A percentile compares a stretch with the other conserved stretches of the same genome.
Evolutionary conservation across 352 stramenopile species (phyloP).

Genomic region (Saprolegnia parasitica): DNA sequence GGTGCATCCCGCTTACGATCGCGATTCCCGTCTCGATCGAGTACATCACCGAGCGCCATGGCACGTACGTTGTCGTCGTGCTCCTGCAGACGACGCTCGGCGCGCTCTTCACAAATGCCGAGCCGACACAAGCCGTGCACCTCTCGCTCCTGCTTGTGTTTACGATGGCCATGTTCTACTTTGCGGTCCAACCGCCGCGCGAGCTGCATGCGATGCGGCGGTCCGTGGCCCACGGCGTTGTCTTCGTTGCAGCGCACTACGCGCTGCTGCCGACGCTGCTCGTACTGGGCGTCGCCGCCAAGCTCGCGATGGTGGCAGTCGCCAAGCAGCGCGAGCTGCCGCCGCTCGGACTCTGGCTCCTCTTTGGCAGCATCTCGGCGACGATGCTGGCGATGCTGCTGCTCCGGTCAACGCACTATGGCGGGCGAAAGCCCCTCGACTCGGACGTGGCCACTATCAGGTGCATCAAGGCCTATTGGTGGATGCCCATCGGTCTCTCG

Average conservation of each 20-base stretch:
- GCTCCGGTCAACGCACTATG: constrained; percentile 17
- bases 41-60: constrained; percentile 11
- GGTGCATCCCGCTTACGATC: not conserved
- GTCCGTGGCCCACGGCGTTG: not conserved
- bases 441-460: not conserved
- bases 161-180: constrained; percentile 25
- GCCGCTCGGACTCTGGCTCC: not conserved
- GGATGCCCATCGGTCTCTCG: not conserved
- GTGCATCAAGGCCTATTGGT: constrained; percentile 16
- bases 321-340: not conserved
- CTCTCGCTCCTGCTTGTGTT: constrained; percentile 19
- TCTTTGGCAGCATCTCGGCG: constrained; percentile 21
- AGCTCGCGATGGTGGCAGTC: constrained; percentile 4
- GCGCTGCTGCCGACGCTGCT: constrained; percentile 10
- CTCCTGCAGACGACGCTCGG: not conserved
- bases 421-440: not conserved
- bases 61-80: constrained; percentile 2
- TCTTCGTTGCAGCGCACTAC: not conserved
- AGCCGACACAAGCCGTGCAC: not conserved
- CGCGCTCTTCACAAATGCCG: not conserved
- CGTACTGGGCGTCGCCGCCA: constrained; percentile 4
- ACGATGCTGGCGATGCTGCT: constrained; percentile 8
- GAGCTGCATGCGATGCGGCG: constrained; percentile 18
- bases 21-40: constrained; percentile 21
- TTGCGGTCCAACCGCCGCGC: constrained; percentile 15